Conservation (phyloP, 805 yeast species). For the Kuraishia cidri region DNA sequence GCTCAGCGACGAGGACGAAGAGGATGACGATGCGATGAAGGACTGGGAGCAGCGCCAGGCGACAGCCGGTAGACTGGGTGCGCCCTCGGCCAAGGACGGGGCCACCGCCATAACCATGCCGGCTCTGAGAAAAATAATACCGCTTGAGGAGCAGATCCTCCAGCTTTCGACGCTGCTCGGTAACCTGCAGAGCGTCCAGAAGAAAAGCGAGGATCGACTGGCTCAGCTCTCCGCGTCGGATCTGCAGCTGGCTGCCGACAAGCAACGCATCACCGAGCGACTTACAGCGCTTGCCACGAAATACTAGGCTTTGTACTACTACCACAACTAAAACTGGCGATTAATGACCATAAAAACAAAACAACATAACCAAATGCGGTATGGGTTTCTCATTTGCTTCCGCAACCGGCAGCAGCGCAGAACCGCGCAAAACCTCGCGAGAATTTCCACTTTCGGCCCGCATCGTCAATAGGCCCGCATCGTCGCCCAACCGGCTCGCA, state of each 20-base stretch:
- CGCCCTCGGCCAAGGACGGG: not conserved
- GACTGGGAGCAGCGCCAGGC: constrained; percentile 1
- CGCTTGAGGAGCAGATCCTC: not conserved
- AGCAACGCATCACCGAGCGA: not conserved
- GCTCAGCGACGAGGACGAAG: constrained; percentile 8
- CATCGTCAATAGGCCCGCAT: too few species aligned
- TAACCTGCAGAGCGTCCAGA: not conserved
- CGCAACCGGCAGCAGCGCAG: too few species aligned
- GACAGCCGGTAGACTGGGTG: not conserved
- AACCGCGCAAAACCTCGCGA: too few species aligned
- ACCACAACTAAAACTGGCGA: not conserved
- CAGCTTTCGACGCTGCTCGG: not conserved
- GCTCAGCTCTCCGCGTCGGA: not conserved
- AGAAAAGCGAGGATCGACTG: not conserved
- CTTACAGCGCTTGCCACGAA: not conserved
- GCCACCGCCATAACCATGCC: too few species aligned
- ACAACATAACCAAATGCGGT: too few species aligned
- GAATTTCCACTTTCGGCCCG: too few species aligned
- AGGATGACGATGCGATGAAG: constrained; percentile 6
- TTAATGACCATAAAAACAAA: not conserved
- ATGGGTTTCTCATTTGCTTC: too few species aligned
- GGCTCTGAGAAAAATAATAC: not conserved
- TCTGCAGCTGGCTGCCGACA: not conserved
- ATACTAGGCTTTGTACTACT: not conserved
- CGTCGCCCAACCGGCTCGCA: too few species aligned